A percentile compares a stretch with the other conserved stretches of the same genome.
Conservation (phyloP, 192 early-diverging fungal genomes). For the Chytriomyces sp. region DNA sequence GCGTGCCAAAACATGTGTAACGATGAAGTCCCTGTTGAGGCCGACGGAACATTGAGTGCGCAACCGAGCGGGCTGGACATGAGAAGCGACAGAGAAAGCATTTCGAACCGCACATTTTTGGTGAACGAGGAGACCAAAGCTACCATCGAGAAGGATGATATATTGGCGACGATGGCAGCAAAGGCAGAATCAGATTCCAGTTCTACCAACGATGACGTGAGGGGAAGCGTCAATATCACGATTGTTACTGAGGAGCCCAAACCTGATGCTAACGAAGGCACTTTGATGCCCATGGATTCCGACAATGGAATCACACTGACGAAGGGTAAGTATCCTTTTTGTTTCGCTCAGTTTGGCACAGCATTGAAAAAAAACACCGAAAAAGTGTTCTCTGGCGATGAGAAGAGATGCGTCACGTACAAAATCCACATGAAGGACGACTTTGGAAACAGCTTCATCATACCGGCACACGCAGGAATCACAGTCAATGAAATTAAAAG, state of each 20-base stretch:
- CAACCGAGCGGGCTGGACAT: not conserved
- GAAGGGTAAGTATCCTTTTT: not conserved
- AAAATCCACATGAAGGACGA: conserved; percentile 14
- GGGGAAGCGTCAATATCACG: not conserved
- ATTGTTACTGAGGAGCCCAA: not conserved
- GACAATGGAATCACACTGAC: not conserved
- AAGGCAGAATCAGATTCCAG: conserved; percentile 4
- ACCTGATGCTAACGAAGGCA: not conserved
- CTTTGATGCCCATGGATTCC: not conserved
- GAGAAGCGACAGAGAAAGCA: not conserved
- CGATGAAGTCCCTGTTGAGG: conserved; percentile 8
- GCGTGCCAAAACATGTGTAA: conserved; percentile 9
- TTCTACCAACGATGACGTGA: not conserved
- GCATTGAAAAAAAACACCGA: not conserved
- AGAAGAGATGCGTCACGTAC: not conserved
- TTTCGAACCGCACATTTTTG: not conserved
- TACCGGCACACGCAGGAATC: conserved; percentile 6
- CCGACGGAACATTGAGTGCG: not conserved
- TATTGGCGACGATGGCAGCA: conserved; percentile 12
- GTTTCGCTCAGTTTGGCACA: not conserved
- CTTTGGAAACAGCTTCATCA: not conserved
- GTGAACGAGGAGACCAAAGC: not conserved
- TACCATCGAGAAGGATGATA: conserved; percentile 21
- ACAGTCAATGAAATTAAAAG: conserved; percentile 22
- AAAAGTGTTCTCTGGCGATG: no score